phyloP scores from a whole-genome alignment of 2,329 filamentous ascomycete species.

The Colletotrichum salicis region DNA sequence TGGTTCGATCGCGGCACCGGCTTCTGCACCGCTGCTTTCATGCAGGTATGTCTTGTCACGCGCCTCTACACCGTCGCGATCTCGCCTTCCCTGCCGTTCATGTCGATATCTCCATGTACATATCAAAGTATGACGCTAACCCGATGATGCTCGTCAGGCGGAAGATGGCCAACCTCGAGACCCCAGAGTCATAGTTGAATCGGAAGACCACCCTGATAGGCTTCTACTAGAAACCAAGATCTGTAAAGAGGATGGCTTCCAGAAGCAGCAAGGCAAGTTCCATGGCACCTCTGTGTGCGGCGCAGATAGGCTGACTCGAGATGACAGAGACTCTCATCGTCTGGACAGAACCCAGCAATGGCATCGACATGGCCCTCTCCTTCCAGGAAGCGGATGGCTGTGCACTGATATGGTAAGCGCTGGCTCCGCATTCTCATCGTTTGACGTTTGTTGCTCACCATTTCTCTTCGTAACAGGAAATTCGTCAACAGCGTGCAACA shows the following conservation, averaged over 20 bases:
- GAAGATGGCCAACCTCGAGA: constrained; percentile 76
- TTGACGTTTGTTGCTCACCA: neutral
- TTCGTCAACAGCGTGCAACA: constrained; percentile 90
- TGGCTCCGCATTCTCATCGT: constrained; percentile 28
- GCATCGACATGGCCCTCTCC: constrained; percentile 95
- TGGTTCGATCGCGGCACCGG: constrained; percentile 98
- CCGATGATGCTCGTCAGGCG: constrained; percentile 50
- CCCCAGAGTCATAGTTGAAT: constrained; percentile 88
- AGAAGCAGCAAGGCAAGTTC: constrained; percentile 90
- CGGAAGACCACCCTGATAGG: constrained; percentile 88
- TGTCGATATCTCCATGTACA: neutral
- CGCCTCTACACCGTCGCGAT: constrained; percentile 12
- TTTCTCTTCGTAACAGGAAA: constrained; percentile 68
- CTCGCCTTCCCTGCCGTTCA: constrained; percentile 8
- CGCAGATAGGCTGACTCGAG: constrained; percentile 42
- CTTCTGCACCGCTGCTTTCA: constrained; percentile 84
- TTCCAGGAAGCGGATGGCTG: constrained; percentile 98
- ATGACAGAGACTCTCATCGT: constrained; percentile 90
- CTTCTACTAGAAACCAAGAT: constrained; percentile 90
- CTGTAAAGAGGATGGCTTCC: constrained; percentile 92
- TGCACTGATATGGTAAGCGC: constrained; percentile 82
- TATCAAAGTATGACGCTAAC: constrained; percentile 14
- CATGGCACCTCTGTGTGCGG: constrained; percentile 40
- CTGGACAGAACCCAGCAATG: constrained; percentile 88
- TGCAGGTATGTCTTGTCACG: constrained; percentile 68